These are phyloP conservation scores for Coniochaeta sp. DNA, from an alignment of 2,329 filamentous ascomycete genomes.

Conservation along the genomic window DNA sequence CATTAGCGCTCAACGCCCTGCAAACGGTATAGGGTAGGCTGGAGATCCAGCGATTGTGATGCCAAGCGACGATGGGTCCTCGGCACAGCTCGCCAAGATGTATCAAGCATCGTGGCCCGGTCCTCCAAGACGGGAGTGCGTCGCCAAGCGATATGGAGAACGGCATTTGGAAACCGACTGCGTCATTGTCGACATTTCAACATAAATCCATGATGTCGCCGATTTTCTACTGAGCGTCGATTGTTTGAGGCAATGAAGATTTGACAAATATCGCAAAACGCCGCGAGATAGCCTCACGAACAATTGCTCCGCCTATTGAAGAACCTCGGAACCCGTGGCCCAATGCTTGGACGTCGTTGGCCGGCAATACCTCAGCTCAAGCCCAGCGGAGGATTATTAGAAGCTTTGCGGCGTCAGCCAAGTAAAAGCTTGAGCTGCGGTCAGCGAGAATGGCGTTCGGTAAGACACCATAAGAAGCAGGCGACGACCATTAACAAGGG, in stretches of 20 bases:
- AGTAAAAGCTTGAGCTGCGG: neutral
- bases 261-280: neutral
- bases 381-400: neutral
- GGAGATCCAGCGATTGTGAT: neutral
- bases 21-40: neutral
- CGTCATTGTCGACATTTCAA: neutral
- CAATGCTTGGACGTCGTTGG: neutral
- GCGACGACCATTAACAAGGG: neutral
- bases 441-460: neutral
- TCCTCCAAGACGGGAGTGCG: neutral
- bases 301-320: neutral
- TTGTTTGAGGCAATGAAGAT: too few relatives aligned
- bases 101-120: neutral
- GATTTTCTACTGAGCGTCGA: too few relatives aligned
- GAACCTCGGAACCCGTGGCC: neutral
- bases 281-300: neutral
- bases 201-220: neutral
- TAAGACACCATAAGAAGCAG: neutral
- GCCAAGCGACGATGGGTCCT: neutral
- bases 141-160: neutral
- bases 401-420: neutral
- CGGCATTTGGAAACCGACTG: neutral
- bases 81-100: neutral
- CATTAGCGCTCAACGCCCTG: too few relatives aligned
- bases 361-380: neutral